Evolutionary conservation across 306 rosid genomes (phyloP).

Genomic region (Glycyrrhiza uralensis): DNA sequence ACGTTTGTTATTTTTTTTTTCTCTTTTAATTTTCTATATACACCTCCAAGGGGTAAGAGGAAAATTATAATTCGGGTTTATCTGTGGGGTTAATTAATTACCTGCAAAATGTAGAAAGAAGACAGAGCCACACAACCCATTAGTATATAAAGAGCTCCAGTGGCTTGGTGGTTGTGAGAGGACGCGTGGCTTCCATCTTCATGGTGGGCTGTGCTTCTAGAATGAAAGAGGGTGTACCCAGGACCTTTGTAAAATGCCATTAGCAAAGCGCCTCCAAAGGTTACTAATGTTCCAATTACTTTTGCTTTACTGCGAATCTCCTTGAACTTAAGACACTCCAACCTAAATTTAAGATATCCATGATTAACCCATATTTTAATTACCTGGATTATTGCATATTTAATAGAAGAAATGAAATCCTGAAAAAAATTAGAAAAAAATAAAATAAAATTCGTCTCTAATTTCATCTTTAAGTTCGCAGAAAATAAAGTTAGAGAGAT

Average conservation of each 20-base stretch:
- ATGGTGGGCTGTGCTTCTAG: conserved; percentile 13
- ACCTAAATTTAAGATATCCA: too few species aligned
- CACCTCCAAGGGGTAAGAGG: too few species aligned
- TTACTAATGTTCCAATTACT: conserved; percentile 61
- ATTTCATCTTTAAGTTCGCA: too few species aligned
- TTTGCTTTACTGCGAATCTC: conserved; percentile 52
- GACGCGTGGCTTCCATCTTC: neutral
- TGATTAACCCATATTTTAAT: too few species aligned
- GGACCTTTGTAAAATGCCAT: conserved; percentile 78
- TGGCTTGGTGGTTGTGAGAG: conserved; percentile 30
- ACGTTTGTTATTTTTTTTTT: too few species aligned
- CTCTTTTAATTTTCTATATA: too few species aligned
- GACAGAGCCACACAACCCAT: conserved; percentile 64
- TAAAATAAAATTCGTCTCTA: too few species aligned
- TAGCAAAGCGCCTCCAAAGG: conserved; percentile 65
- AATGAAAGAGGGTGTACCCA: conserved; percentile 38
- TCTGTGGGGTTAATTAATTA: neutral
- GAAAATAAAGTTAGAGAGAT: too few species aligned
- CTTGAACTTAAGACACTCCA: conserved; percentile 49
- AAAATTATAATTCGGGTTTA: too few species aligned
- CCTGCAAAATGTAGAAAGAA: conserved; percentile 61
- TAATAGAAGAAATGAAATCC: too few species aligned
- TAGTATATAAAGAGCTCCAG: conserved; percentile 52
- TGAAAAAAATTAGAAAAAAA: too few species aligned
- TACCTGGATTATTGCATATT: too few species aligned